These are phyloP conservation scores for Pseudohalonectria lignicola DNA, from an alignment of 2,329 filamentous ascomycete species.

Conservation along the genomic window DNA sequence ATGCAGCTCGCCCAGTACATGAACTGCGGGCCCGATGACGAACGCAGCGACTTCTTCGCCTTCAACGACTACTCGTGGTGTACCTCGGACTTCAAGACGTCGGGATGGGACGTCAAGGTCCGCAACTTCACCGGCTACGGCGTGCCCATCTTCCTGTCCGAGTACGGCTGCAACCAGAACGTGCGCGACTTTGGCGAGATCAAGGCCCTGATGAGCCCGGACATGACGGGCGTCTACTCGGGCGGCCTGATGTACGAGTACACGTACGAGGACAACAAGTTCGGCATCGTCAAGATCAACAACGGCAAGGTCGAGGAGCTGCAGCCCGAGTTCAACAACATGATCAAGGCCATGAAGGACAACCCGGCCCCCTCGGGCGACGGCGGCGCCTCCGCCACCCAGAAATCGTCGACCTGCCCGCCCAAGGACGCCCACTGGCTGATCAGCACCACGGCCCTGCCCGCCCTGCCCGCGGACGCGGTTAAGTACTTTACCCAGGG, in stretches of 20 bases:
- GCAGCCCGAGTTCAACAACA: constrained; percentile 47
- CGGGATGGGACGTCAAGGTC: constrained; percentile 84
- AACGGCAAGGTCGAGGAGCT: constrained; percentile 43
- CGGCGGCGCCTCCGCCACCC: constrained; percentile 36
- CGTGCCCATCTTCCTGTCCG: constrained; percentile 85
- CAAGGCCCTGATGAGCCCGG: constrained; percentile 60
- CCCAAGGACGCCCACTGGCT: constrained; percentile 36
- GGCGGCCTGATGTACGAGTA: constrained; percentile 97
- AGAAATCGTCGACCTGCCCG: constrained; percentile 36
- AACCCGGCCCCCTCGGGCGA: constrained; percentile 39
- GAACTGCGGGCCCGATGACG: constrained; percentile 81
- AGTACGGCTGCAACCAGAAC: constrained; percentile 83
- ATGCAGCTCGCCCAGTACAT: constrained; percentile 82
- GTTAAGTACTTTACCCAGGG: constrained; percentile 41
- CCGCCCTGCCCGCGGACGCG: constrained; percentile 38
- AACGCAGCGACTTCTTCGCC: constrained; percentile 79
- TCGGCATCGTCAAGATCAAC: constrained; percentile 63
- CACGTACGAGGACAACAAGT: constrained; percentile 66
- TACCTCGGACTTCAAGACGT: constrained; percentile 54
- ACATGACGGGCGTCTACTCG: constrained; percentile 89
- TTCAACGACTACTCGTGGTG: constrained; percentile 91
- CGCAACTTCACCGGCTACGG: constrained; percentile 79
- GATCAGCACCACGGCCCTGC: constrained; percentile 36
- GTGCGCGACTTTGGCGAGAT: constrained; percentile 75
- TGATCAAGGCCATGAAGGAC: constrained; percentile 34